Evolutionary conservation across 345 rosid species (phyloP).

Genomic region (Garcia nutans): DNA sequence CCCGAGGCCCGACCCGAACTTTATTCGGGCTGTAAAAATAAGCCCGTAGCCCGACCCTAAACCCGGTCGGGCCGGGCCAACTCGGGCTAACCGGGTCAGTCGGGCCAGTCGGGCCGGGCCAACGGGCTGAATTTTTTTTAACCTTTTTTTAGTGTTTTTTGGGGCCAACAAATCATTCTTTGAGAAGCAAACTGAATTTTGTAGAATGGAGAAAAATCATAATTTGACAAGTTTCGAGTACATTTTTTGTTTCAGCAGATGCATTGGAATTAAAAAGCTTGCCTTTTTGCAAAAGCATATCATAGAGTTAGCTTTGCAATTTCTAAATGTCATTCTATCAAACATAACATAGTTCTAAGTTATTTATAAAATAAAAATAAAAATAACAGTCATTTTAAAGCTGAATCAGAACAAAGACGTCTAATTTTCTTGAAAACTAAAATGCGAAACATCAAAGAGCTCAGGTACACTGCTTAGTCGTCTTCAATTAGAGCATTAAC

Average conservation of each 20-base stretch:
- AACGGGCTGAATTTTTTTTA: no score
- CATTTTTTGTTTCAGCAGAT: not conserved
- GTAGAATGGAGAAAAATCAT: not conserved
- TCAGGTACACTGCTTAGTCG: not conserved
- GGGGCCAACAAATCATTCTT: constrained; percentile 7
- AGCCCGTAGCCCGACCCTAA: no score
- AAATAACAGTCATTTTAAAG: not conserved
- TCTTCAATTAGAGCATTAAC: not conserved
- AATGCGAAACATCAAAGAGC: not conserved
- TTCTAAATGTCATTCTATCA: not conserved
- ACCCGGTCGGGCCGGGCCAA: no score
- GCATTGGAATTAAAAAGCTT: not conserved
- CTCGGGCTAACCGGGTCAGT: no score
- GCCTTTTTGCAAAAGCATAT: not conserved
- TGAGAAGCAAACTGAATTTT: not conserved
- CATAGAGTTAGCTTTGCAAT: not conserved
- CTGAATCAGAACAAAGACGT: no score
- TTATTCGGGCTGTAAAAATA: no score
- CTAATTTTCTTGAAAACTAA: not conserved
- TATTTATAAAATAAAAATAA: not conserved
- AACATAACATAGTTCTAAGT: not conserved
- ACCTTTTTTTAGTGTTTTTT: no score
- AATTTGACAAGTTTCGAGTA: not conserved
- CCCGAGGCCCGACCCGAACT: no score
- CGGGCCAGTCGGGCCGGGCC: no score